Evolutionary conservation across 257 asterid species (phyloP), one percentile per base, ranked within the genome.

Genomic region (Euphrasia confusa): DNA sequence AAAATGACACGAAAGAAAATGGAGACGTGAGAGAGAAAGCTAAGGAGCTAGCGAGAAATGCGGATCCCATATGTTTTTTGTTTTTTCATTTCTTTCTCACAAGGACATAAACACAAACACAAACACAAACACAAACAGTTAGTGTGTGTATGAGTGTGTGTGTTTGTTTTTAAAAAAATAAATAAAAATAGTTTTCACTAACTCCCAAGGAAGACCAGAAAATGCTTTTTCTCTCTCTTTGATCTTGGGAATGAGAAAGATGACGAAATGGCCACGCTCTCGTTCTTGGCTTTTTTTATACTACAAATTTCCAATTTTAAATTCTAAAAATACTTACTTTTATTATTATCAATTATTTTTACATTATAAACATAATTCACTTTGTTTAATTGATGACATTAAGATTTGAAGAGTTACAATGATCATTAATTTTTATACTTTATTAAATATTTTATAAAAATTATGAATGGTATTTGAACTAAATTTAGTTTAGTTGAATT

Each of bases 141-240:
- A 10, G 54, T 52, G 57, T 52, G 35, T 54, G 64, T 58, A 17
- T 45, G 18, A 28, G 49, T 50, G 17, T 45, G 2, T 44, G 1
- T 45, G 15, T 55, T 52, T 28, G 44, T 62, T 72, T 70, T 42
- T 61, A 53, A 66, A 65, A 71, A 63, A 57, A 66, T 62, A 71
- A 63, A 57, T 63, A 53, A 48, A 52, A 56, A 63, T 21, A 47
- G n/a, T 13, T 26, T 50, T 68, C 95, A 71, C 95, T 77, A 86
- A 84, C 93, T 84, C 74, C 83, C 89, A 82, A 72, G 89, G 76
- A 73, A 15, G 60, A 62, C 61, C 75, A 70, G 60, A 65, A 50
- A 21, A n/a, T 53, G 26, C 28, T 64, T 54, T 66, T 64, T 61
- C 58, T 69, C 64, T 32, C 54, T 27, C 49, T 26, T 60, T 5